phyloP scores from a whole-genome alignment of 139 green algal genomes.

The Zygnema cylindricum region DNA sequence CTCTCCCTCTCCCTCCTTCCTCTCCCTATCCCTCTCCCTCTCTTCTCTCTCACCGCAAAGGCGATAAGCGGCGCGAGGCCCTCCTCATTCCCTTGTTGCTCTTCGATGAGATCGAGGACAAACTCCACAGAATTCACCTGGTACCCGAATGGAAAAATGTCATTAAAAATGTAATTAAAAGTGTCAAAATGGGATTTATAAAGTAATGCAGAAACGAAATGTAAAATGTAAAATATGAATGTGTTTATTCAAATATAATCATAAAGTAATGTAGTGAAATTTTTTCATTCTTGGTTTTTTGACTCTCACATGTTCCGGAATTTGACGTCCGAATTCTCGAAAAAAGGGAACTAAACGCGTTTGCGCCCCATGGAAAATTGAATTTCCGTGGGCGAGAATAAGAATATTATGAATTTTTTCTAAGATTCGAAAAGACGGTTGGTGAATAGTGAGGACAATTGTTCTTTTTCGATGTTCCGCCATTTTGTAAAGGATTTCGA shows the following conservation, averaged over 20 bases:
- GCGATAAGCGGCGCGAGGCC: conserved; percentile 39
- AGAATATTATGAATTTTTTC: conserved; percentile 71
- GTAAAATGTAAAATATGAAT: no score
- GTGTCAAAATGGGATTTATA: no score
- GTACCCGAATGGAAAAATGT: no score
- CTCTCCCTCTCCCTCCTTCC: no score
- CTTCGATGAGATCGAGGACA: conserved; percentile 53
- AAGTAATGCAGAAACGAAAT: no score
- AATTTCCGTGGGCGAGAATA: conserved; percentile 30
- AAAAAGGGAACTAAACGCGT: conserved; percentile 26
- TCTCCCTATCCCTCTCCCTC: no score
- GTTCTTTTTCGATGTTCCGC: conserved; percentile 42
- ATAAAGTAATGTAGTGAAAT: no score
- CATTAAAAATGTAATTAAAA: no score
- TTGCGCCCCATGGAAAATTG: conserved; percentile 45
- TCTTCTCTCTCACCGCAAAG: no score
- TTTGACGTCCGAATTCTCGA: conserved; percentile 26
- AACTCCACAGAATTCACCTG: conserved; percentile 59
- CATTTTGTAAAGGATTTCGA: conserved; percentile 57
- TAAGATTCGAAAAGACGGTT: conserved; percentile 79
- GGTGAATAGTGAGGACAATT: conserved; percentile 79
- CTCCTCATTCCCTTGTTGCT: conserved; percentile 30
- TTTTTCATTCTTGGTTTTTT: no score
- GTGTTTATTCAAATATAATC: no score
- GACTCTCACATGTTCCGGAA: conserved; percentile 60